Evolutionary conservation across 345 rosid genomes (phyloP), one percentile per base, ranked within the genome.

Genomic region (Pugionium dolabratum): DNA sequence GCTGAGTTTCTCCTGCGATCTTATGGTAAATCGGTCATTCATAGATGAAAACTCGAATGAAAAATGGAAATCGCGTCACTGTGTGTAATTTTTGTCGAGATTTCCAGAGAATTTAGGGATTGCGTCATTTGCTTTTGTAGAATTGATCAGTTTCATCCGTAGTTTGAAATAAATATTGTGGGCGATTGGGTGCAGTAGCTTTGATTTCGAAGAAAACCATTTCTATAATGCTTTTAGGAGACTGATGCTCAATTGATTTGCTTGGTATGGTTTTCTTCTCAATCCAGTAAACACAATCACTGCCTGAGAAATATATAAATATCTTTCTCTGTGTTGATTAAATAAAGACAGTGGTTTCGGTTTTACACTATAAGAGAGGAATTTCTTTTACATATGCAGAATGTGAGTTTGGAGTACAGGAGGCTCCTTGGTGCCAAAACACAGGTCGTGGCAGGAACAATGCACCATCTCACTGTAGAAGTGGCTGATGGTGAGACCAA

Each of bases 361-460:
- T 57, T 41, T 30, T 28, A 2, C 28, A 39, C 1, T 7, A 8
- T 2, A 8, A 27, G 10, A 27, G 32, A 7, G 10, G 32, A 5
- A 1, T 10, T 6, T 51, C 47, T 45, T 4, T 58, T 39, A 65
- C 59, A 47, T 28, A 11, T 62, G 49, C 80, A 93, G 97, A 93
- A 89, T 67, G 18, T 82, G 37, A 9, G 54, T 28, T 53, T 93
- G 81, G 79, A 85, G 77, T 86, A 66, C 55, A 83, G 32, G 77
- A 82, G 64, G 59, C 90, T 93, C 57, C 58, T 88, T 35, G 83
- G 75, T 8, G 80, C 81, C 25, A 87, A 90, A 75, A 79, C 84
- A 72, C 97, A 90, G 75, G 91, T 84, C 71, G 98, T 93, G 55
- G 54, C 94, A 1, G 98, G 98, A 27, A 85, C 83, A 5, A 36